Base-by-base conservation (phyloP, 75 land plant genomes). In the Adiantum capillusveneris region DNA sequence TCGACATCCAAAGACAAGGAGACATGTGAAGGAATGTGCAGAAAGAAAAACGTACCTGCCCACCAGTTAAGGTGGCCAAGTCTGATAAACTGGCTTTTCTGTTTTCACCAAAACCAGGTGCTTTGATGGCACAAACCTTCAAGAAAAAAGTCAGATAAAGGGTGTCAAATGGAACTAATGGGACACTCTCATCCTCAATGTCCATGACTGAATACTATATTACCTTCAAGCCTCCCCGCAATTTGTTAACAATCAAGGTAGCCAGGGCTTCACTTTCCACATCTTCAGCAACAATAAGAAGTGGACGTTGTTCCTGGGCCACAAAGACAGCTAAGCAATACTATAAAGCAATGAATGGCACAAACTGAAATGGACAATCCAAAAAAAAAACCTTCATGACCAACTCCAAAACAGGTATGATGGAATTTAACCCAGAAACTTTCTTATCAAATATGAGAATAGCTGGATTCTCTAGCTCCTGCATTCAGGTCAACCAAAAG, bases 101-200 rank as follows among this genome's bases (percentile, higher is more conserved):
- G 64, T 80, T 88, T 50, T 93, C 98, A 25, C 98, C 98, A 83
- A 93, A 93, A 13, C 98, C 90, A 64, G 95, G 98, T 24, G 98
- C 90, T 64, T 93, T 93, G 31, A 93, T 67, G 11, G 95, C 90
- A 73, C 98, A 93, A 29, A 88, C 86, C 95, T 93, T 39, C 11
- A 67, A 41, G 14, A 9, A 9, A 41, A 14, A 41, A 41, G 43
- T 41, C 14, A n/a, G n/a, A n/a, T n/a, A n/a, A n/a, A n/a, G n/a
- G n/a, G n/a, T n/a, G n/a, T n/a, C n/a, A n/a, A n/a, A n/a, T n/a
- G n/a, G n/a, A n/a, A n/a, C n/a, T n/a, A n/a, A n/a, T n/a, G n/a
- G n/a, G n/a, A n/a, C n/a, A n/a, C n/a, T n/a, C n/a, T n/a, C n/a
- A n/a, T n/a, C n/a, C n/a, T n/a, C n/a, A n/a, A n/a, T n/a, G n/a